These are phyloP conservation scores for Wickerhamomyces subpelliculosus DNA, from an alignment of 805 yeast species.

Conservation along the genomic window DNA sequence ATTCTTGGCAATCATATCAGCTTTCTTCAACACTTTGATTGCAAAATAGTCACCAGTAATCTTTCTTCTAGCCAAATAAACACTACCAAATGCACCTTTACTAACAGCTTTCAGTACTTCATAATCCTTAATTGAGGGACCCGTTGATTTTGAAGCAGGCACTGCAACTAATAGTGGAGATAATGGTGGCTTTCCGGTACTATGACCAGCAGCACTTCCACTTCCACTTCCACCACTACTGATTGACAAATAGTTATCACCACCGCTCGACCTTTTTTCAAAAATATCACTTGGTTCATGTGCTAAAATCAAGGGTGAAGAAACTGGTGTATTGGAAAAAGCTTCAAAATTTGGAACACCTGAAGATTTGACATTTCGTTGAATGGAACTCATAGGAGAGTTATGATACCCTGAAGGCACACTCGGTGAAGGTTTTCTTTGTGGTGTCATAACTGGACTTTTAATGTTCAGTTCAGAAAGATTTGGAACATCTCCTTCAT, in stretches of 20 bases:
- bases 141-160: slow-evolving; percentile 41
- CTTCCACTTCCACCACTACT: slow-evolving; percentile 9
- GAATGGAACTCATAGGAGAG: slow-evolving; percentile 56
- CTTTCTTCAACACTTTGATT: slow-evolving; percentile 81
- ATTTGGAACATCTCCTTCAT: slow-evolving; percentile 8
- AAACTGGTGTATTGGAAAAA: slow-evolving; percentile 36
- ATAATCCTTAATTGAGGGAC: slow-evolving; percentile 79
- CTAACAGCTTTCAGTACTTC: slow-evolving; percentile 90
- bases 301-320: slow-evolving; percentile 51
- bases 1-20: slow-evolving; percentile 96
- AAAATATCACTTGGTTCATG: slow-evolving; percentile 29
- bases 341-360: slow-evolving; percentile 19
- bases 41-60: slow-evolving; percentile 94
- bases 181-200: slow-evolving; percentile 69
- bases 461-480: slow-evolving; percentile 22
- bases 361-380: slow-evolving; percentile 34
- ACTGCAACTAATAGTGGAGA: slow-evolving; percentile 75
- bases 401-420: slow-evolving; percentile 18
- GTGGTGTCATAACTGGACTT: slow-evolving; percentile 25
- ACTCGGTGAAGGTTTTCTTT: slow-evolving; percentile 20
- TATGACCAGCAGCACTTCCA: neutral
- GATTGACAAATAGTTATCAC: slow-evolving; percentile 17
- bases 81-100: slow-evolving; percentile 97
- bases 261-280: slow-evolving; percentile 22
- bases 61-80: slow-evolving; percentile 74